phyloP scores from a whole-genome alignment of 768 basidiomycete genomes.

The Saitozyma sp. region DNA sequence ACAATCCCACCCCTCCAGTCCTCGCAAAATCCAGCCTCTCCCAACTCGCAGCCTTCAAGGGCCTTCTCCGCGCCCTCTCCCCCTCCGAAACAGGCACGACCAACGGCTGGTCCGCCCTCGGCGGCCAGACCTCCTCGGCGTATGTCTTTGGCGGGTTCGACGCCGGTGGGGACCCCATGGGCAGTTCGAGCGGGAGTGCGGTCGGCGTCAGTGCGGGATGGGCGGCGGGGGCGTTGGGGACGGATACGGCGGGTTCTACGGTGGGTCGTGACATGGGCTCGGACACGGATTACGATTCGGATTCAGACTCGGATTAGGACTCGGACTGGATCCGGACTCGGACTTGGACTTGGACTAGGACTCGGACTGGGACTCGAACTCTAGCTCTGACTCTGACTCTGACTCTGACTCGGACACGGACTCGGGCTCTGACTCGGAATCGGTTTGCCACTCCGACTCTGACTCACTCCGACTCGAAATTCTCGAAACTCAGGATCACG shows the following conservation, averaged over 20 bases:
- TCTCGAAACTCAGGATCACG: too few relatives aligned
- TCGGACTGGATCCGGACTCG: too few relatives aligned
- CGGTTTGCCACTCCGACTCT: too few relatives aligned
- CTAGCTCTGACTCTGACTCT: too few relatives aligned
- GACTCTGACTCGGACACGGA: too few relatives aligned
- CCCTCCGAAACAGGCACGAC: not conserved
- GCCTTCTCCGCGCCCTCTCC: not conserved
- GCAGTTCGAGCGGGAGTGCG: conserved; percentile 15
- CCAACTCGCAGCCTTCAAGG: conserved; percentile 15
- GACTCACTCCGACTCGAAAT: too few relatives aligned
- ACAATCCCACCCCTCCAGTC: conserved; percentile 4
- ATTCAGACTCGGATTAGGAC: too few relatives aligned
- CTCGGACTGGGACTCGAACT: too few relatives aligned
- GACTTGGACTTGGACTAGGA: too few relatives aligned
- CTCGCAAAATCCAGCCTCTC: conserved; percentile 26
- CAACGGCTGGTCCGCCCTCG: conserved; percentile 17
- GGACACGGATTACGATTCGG: too few relatives aligned
- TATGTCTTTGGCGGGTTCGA: conserved; percentile 16
- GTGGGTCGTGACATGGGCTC: conserved; percentile 11
- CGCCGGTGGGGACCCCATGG: conserved; percentile 7
- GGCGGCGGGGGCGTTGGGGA: conserved; percentile 12
- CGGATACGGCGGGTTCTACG: conserved; percentile 20
- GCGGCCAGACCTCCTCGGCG: conserved; percentile 21
- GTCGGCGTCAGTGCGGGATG: conserved; percentile 20
- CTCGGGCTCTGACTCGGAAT: too few relatives aligned